Percentiles rank a stretch among this genome's conserved stretches.
Conservation (phyloP, 176 grass and related monocot species). For the Coix lacrymajobi region DNA sequence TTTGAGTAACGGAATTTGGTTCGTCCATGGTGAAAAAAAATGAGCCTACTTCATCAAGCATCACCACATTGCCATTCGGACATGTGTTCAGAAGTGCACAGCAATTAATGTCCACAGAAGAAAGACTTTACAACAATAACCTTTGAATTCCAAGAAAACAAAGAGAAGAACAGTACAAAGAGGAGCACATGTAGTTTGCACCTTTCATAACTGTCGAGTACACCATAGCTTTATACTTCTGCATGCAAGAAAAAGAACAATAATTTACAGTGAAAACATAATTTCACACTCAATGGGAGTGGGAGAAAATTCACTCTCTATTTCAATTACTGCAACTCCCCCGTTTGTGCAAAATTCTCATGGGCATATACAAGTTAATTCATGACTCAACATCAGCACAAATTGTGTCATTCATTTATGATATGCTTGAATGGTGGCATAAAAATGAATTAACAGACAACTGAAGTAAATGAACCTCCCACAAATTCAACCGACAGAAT, state of each 20-base stretch:
- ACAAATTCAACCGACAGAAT: background rate
- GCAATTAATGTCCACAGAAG: background rate
- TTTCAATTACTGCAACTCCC: background rate
- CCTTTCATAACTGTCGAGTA: slow-evolving; percentile 44
- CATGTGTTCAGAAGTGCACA: background rate
- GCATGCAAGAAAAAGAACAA: slow-evolving; percentile 10
- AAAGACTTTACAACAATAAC: background rate
- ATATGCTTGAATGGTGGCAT: background rate
- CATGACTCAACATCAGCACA: background rate
- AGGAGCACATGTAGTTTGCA: background rate
- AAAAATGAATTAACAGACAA: background rate
- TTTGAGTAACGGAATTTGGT: background rate
- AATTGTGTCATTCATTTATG: background rate
- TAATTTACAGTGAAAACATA: background rate
- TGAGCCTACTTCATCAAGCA: background rate
- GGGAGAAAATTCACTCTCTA: background rate
- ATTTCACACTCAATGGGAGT: background rate
- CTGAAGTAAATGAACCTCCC: background rate
- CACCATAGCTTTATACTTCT: slow-evolving; percentile 41
- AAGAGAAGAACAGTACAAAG: background rate
- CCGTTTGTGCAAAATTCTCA: background rate
- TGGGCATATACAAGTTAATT: background rate
- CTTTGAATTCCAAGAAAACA: background rate
- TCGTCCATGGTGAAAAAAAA: background rate
- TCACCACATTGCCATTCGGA: background rate